Conservation (phyloP, 495 filamentous ascomycete species). For the Annulohypoxylon bovei region DNA sequence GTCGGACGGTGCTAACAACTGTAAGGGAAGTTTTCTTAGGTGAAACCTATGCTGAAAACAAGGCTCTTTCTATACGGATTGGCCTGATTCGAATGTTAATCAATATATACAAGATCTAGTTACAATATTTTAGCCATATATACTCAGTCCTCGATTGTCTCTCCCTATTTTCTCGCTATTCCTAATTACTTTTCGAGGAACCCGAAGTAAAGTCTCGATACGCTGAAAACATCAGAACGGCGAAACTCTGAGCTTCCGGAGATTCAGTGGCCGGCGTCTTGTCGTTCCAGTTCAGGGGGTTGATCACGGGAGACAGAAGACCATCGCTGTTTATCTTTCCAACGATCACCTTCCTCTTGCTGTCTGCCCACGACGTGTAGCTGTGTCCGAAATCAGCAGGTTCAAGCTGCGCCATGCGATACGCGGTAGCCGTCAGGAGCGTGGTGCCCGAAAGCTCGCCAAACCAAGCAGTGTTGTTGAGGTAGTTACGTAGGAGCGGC, state of each 20-base stretch:
- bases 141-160: neutral
- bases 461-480: conserved; percentile 60
- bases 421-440: conserved; percentile 55
- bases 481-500: conserved; percentile 61
- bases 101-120: neutral
- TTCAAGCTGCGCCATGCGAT: conserved; percentile 57
- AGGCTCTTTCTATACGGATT: no score
- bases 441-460: conserved; percentile 63
- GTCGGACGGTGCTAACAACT: neutral
- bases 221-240: conserved; percentile 58
- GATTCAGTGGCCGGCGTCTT: conserved; percentile 48
- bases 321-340: conserved; percentile 49
- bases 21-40: neutral
- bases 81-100: neutral
- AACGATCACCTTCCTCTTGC: conserved; percentile 51
- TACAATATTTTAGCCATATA: neutral
- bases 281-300: conserved; percentile 59
- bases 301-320: conserved; percentile 56
- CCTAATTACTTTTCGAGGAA: neutral
- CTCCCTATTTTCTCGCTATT: neutral
- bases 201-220: conserved; percentile 51
- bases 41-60: no score
- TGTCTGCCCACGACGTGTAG: conserved; percentile 58
- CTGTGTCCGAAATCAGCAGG: conserved; percentile 50
- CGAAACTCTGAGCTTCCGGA: conserved; percentile 61